Conservation (phyloP, 176 grass and related monocot genomes). For the Hordeum marinum region DNA sequence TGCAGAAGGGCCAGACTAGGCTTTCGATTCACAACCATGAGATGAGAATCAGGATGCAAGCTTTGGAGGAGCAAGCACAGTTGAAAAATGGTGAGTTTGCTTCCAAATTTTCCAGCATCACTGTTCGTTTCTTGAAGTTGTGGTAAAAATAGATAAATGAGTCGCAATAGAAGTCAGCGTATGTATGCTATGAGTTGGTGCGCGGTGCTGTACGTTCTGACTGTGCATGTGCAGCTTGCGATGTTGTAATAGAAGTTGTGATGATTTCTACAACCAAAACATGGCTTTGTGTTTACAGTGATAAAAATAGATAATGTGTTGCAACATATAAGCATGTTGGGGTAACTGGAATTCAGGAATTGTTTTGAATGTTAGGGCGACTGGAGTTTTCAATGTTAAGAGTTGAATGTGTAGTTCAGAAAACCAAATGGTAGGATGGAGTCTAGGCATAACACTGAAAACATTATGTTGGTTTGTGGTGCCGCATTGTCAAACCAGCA, state of each 20-base stretch:
- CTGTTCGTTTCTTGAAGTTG: not conserved
- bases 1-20: constrained; percentile 41
- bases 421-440: not conserved
- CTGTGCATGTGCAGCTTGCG: not conserved
- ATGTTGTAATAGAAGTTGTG: not conserved
- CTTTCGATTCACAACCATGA: constrained; percentile 69
- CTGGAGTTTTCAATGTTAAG: not conserved
- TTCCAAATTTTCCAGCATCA: constrained; percentile 13
- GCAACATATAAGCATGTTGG: not conserved
- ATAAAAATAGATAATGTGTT: too few species aligned
- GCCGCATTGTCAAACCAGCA: not conserved
- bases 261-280: not conserved
- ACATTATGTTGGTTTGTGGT: not conserved
- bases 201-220: not conserved
- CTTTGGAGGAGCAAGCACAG: constrained; percentile 50
- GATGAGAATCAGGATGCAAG: constrained; percentile 65
- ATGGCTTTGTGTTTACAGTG: not conserved
- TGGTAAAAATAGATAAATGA: not conserved
- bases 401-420: not conserved
- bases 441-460: constrained; percentile 4
- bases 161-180: not conserved
- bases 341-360: not conserved
- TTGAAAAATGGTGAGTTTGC: constrained; percentile 59
- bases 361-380: not conserved
- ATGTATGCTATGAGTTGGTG: not conserved